Conservation (phyloP, 1,139 yeast genomes). For the Yamadazyma diospyri region DNA sequence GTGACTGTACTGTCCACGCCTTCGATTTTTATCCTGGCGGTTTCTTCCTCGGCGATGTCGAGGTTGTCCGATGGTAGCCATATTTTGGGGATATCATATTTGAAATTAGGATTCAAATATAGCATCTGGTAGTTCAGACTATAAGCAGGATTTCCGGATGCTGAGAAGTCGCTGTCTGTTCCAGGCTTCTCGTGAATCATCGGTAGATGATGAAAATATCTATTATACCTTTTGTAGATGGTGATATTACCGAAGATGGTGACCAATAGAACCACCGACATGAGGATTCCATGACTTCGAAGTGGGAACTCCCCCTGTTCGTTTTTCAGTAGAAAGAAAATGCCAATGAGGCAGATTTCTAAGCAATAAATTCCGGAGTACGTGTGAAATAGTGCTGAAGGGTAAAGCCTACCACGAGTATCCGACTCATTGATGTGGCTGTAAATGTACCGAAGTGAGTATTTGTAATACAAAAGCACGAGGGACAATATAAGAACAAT, state of each 20-base stretch:
- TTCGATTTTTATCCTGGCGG: constrained; percentile 10
- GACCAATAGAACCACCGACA: constrained; percentile 38
- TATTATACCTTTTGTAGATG: constrained; percentile 26
- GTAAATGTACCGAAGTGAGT: constrained; percentile 56
- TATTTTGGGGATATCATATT: constrained; percentile 29
- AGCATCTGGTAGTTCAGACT: constrained; percentile 20
- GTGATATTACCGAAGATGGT: constrained; percentile 34
- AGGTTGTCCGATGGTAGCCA: constrained; percentile 33
- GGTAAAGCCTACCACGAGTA: constrained; percentile 67
- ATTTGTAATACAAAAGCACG: constrained; percentile 64
- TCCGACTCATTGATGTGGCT: constrained; percentile 52
- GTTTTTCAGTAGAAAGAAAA: constrained; percentile 59
- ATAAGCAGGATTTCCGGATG: constrained; percentile 1
- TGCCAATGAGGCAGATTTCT: constrained; percentile 73
- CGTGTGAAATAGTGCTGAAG: constrained; percentile 69
- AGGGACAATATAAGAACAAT: constrained; percentile 56
- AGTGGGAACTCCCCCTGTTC: constrained; percentile 31
- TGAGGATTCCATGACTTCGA: constrained; percentile 42
- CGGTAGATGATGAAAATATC: constrained; percentile 29
- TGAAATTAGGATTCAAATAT: constrained; percentile 33
- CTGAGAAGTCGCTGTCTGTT: background rate
- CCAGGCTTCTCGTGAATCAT: constrained; percentile 18
- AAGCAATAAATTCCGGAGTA: constrained; percentile 78
- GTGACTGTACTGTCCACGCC: constrained; percentile 24
- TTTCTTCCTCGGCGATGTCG: constrained; percentile 16